Conservation (phyloP, 306 rosid species). For the Medicago truncatula region DNA sequence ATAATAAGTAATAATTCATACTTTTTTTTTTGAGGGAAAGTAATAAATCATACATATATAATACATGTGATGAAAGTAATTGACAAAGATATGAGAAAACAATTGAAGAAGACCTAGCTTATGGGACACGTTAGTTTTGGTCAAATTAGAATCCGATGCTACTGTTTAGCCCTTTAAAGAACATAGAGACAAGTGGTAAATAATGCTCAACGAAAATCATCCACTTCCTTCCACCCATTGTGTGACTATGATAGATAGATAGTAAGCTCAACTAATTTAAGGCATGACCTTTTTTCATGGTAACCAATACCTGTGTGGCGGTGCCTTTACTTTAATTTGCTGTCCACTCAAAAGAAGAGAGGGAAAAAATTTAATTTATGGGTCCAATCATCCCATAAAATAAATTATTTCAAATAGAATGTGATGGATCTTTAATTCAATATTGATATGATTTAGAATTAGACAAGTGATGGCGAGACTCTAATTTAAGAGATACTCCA, state of each 20-base stretch:
- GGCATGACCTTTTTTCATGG: slow-evolving; percentile 29
- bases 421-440: slow-evolving; percentile 26
- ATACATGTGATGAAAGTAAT: slow-evolving; percentile 35
- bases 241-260: slow-evolving; percentile 31
- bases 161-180: slow-evolving; percentile 27
- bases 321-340: slow-evolving; percentile 24
- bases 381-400: slow-evolving; percentile 11
- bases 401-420: not conserved
- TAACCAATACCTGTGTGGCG: slow-evolving; percentile 27
- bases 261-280: slow-evolving; percentile 33
- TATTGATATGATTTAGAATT: slow-evolving; percentile 15
- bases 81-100: not conserved
- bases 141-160: slow-evolving; percentile 48
- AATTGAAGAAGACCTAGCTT: not conserved
- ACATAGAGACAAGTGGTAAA: slow-evolving; percentile 41
- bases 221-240: slow-evolving; percentile 38
- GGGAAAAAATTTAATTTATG: not conserved
- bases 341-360: slow-evolving; percentile 29
- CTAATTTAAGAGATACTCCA: not conserved
- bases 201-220: slow-evolving; percentile 32
- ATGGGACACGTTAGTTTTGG: slow-evolving; percentile 35
- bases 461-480: not conserved
- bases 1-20: not conserved
- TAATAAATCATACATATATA: not conserved
- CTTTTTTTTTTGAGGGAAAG: no score